Percentiles rank a stretch among this genome's conserved stretches.
These are phyloP conservation scores for Aspergillus udagawae DNA, from an alignment of 2,329 filamentous ascomycete species.

Conservation along the genomic window DNA sequence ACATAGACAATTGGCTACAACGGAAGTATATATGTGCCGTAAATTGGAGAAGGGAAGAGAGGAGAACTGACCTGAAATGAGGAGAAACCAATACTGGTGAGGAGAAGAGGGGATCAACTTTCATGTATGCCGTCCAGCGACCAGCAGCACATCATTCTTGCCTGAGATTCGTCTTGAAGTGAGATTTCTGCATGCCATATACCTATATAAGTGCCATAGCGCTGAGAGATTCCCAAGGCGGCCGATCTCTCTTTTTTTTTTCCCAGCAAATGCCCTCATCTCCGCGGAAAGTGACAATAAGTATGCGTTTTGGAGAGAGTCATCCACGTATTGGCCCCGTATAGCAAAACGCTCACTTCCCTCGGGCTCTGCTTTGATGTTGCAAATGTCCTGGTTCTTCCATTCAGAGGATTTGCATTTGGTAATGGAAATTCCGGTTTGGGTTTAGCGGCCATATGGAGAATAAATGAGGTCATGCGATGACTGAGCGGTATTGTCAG, in stretches of 20 bases:
- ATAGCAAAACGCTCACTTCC: neutral
- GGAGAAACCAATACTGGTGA: neutral
- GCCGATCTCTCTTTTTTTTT: neutral
- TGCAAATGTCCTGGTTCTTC: constrained; percentile 13
- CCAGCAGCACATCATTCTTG: neutral
- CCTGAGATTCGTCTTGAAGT: neutral
- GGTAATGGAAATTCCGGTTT: constrained; percentile 32
- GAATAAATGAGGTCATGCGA: constrained; percentile 8
- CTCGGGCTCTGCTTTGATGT: neutral
- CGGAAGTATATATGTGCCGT: neutral
- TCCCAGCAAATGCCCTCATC: neutral
- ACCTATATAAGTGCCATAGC: neutral
- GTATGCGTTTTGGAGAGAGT: neutral
- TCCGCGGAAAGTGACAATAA: constrained; percentile 1
- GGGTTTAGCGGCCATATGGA: constrained; percentile 18
- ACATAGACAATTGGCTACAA: constrained; percentile 3
- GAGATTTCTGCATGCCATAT: neutral
- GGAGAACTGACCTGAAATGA: neutral
- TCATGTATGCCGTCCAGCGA: neutral
- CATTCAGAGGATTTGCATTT: constrained; percentile 33
- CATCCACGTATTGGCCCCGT: neutral
- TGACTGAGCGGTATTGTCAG: neutral
- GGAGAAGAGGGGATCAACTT: neutral
- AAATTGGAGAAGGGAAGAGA: neutral
- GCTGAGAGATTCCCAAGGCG: neutral